Evolutionary conservation across 1,284 basidiomycete genomes (phyloP).

Genomic region (Cutaneotrichosporon spelunceum): DNA sequence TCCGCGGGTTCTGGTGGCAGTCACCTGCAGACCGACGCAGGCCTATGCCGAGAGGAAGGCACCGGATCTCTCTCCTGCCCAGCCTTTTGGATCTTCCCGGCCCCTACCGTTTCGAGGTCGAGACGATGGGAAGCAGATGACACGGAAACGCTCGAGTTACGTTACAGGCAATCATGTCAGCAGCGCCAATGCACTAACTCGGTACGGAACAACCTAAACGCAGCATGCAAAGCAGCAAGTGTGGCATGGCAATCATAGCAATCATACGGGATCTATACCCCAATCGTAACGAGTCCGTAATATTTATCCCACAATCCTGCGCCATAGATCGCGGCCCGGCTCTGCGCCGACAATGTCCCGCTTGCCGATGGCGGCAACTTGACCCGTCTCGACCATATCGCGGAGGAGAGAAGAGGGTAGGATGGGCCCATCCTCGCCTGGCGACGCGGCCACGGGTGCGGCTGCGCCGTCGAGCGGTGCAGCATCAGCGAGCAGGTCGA

Average conservation of each 20-base stretch:
- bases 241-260: not conserved
- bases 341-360: constrained; percentile 25
- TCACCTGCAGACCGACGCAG: not conserved
- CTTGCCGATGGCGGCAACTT: constrained; percentile 20
- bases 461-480: constrained; percentile 28
- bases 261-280: not conserved
- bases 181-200: not conserved
- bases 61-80: not conserved
- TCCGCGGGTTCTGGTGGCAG: not conserved
- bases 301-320: constrained; percentile 22
- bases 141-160: not conserved
- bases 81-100: not conserved
- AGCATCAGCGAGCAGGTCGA: constrained; percentile 36
- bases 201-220: not conserved
- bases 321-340: constrained; percentile 26
- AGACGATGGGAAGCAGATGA: not conserved
- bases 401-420: constrained; percentile 18
- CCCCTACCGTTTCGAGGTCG: not conserved
- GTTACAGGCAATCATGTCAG: not conserved
- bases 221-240: not conserved
- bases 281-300: not conserved
- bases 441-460: not conserved
- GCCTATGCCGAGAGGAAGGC: not conserved
- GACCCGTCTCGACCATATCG: constrained; percentile 25
- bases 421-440: not conserved